These are phyloP conservation scores for Lentinula sp. DNA, from an alignment of 768 basidiomycete species.

Conservation along the genomic window DNA sequence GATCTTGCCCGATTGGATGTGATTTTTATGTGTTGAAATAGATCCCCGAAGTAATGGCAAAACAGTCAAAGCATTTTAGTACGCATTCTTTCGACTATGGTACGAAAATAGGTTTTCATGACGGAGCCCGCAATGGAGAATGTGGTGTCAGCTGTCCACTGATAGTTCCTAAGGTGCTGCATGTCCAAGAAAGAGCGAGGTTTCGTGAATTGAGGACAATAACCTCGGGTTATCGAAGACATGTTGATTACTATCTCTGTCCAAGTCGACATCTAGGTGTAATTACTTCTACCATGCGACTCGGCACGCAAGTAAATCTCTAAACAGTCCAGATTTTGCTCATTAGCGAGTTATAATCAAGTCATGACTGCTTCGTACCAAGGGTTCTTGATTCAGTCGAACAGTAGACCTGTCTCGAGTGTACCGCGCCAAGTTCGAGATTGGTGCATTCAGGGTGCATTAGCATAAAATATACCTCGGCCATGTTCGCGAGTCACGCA, in stretches of 20 bases:
- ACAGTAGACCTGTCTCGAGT: too few relatives aligned
- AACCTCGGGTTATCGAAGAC: not conserved
- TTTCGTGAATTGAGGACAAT: not conserved
- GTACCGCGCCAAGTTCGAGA: too few relatives aligned
- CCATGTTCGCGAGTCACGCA: too few relatives aligned
- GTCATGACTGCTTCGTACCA: too few relatives aligned
- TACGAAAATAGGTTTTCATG: conserved; percentile 28
- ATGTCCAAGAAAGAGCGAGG: conserved; percentile 14
- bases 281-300: too few relatives aligned
- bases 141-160: conserved; percentile 34
- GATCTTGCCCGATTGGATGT: conserved; percentile 29
- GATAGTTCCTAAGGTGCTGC: conserved; percentile 27
- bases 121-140: conserved; percentile 28
- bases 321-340: too few relatives aligned
- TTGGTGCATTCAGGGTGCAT: too few relatives aligned
- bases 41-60: not conserved
- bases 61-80: not conserved
- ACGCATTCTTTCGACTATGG: conserved; percentile 27
- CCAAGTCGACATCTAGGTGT: too few relatives aligned
- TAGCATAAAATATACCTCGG: too few relatives aligned
- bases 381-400: too few relatives aligned
- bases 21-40: conserved; percentile 20
- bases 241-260: not conserved
- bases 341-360: too few relatives aligned
- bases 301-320: too few relatives aligned